Conservation (phyloP, 225 moss, liverwort and hornwort species). For the Anthoceros angustus region DNA sequence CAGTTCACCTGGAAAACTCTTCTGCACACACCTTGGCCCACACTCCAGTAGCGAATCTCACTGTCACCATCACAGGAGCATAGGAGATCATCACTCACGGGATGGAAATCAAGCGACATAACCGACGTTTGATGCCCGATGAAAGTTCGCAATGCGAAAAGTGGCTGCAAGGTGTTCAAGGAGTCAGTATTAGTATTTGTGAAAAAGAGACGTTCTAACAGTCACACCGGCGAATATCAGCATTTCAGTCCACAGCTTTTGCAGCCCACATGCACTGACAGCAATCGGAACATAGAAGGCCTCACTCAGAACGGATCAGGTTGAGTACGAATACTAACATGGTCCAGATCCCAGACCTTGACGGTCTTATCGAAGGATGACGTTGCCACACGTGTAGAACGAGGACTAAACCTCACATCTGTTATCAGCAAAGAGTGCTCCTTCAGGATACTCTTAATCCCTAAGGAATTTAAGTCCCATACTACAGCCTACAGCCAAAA, state of each 20-base stretch:
- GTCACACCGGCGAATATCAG: too few relatives aligned
- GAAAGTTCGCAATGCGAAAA: conserved; percentile 67
- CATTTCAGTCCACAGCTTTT: too few relatives aligned
- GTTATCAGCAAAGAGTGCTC: conserved; percentile 95
- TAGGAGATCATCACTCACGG: conserved; percentile 76
- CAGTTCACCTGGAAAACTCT: conserved; percentile 77
- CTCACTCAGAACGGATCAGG: neutral
- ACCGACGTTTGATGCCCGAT: conserved; percentile 77
- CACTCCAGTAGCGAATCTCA: conserved; percentile 97
- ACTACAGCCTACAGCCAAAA: conserved; percentile 44
- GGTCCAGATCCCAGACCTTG: conserved; percentile 95
- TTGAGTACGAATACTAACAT: conserved; percentile 33
- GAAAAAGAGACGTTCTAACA: too few relatives aligned
- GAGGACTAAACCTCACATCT: conserved; percentile 93
- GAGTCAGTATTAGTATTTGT: neutral
- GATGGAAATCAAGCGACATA: conserved; percentile 96
- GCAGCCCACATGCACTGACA: neutral
- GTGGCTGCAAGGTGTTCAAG: conserved; percentile 47
- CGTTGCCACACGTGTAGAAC: conserved; percentile 86
- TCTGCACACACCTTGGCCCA: conserved; percentile 69
- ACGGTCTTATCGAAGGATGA: conserved; percentile 99
- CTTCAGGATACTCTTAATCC: conserved; percentile 86
- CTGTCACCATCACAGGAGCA: conserved; percentile 98
- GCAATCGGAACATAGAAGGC: neutral
- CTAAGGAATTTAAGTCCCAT: conserved; percentile 96